Evolutionary conservation across 768 basidiomycete species (phyloP).

Genomic region (Coprinellus micaceus): DNA sequence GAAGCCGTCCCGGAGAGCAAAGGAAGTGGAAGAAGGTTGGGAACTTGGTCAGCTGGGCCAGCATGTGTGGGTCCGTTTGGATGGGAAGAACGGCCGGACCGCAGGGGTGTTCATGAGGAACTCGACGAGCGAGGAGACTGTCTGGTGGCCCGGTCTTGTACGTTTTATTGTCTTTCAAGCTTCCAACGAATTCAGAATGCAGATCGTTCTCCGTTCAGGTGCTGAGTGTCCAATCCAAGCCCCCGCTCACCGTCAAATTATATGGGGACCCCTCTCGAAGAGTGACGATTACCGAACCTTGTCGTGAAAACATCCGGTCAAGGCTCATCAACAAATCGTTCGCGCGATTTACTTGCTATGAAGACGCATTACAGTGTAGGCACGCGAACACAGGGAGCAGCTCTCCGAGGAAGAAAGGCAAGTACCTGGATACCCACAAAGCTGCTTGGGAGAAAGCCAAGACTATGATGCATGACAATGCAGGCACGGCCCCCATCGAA

Average conservation of each 20-base stretch:
- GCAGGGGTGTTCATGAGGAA: conserved; percentile 26
- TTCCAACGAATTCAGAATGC: no score
- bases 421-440: no score
- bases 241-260: no score
- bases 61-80: conserved; percentile 53
- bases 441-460: no score
- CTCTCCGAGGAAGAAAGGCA: no score
- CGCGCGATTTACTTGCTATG: conserved; percentile 26
- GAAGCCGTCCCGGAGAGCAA: neutral
- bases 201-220: no score
- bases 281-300: conserved; percentile 32
- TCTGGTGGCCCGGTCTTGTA: conserved; percentile 78
- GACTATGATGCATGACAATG: no score
- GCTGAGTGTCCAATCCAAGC: no score
- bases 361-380: conserved; percentile 36
- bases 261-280: conserved; percentile 21
- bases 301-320: conserved; percentile 39
- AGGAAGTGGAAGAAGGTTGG: neutral
- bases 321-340: neutral
- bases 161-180: conserved; percentile 27
- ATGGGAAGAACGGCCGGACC: conserved; percentile 28
- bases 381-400: no score
- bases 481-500: no score
- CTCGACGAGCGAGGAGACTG: conserved; percentile 21
- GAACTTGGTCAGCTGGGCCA: conserved; percentile 25